phyloP scores from a whole-genome alignment of 768 basidiomycete species.

The Lyophyllum semitale region DNA sequence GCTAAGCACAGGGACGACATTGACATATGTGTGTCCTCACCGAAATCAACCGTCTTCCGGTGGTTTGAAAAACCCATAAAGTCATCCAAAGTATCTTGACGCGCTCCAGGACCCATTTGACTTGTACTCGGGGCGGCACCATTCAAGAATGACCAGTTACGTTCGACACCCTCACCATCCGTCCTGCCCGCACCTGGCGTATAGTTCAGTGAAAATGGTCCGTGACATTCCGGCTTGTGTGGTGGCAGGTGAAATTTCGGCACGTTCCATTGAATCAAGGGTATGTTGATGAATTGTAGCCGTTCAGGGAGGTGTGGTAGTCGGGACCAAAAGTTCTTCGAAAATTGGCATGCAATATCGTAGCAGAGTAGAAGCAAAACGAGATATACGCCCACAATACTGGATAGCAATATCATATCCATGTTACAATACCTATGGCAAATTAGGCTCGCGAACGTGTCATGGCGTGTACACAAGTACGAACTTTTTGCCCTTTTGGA shows the following conservation, averaged over 20 bases:
- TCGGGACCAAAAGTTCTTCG: conserved; percentile 18
- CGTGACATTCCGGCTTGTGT: neutral
- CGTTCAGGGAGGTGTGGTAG: conserved; percentile 7
- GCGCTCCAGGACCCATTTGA: conserved; percentile 21
- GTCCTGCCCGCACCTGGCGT: neutral
- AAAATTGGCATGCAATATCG: conserved; percentile 35
- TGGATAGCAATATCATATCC: neutral
- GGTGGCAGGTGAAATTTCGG: too few relatives aligned
- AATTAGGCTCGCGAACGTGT: neutral
- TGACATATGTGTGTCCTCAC: too few relatives aligned
- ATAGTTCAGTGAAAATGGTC: conserved; percentile 18
- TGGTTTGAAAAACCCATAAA: conserved; percentile 23
- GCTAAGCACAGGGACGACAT: too few relatives aligned
- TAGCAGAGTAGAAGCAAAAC: conserved; percentile 21
- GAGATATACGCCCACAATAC: neutral
- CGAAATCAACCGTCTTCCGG: conserved; percentile 15
- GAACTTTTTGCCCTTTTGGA: too few relatives aligned
- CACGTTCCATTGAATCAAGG: neutral
- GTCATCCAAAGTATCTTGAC: conserved; percentile 26
- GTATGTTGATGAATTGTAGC: neutral
- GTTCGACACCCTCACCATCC: conserved; percentile 18
- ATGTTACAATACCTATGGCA: neutral
- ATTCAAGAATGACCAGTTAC: conserved; percentile 30
- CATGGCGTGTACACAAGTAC: too few relatives aligned
- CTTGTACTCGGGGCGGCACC: conserved; percentile 10